Evolutionary conservation across 148 eudicot species (phyloP).

Genomic region (Polygonum maritimum): DNA sequence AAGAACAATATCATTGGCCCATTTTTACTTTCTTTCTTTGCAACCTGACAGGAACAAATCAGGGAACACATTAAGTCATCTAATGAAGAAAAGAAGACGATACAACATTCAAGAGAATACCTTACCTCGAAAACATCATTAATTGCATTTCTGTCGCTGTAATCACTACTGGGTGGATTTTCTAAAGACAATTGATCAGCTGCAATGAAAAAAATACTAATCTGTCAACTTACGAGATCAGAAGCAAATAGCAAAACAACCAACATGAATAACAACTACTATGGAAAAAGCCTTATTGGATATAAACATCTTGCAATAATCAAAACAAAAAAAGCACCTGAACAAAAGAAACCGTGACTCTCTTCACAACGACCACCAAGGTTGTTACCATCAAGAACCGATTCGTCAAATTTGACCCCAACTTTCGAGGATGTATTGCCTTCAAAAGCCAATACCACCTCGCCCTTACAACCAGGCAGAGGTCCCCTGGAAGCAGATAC

Average conservation of each 20-base stretch:
- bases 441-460: slow-evolving; percentile 77
- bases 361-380: slow-evolving; percentile 85
- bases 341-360: slow-evolving; percentile 86
- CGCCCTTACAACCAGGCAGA: slow-evolving; percentile 58
- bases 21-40: slow-evolving; percentile 47
- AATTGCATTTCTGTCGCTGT: slow-evolving; percentile 55
- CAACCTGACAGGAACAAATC: slow-evolving; percentile 35
- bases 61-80: not conserved
- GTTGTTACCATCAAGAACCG: slow-evolving; percentile 76
- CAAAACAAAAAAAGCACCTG: slow-evolving; percentile 36
- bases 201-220: slow-evolving; percentile 20
- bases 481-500: slow-evolving; percentile 56
- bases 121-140: slow-evolving; percentile 86
- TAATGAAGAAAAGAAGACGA: not conserved
- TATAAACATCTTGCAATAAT: not conserved
- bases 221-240: not conserved
- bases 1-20: slow-evolving; percentile 61
- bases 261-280: not conserved
- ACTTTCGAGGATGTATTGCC: slow-evolving; percentile 78
- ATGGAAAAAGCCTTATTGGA: not conserved
- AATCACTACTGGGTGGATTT: slow-evolving; percentile 43
- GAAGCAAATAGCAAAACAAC: not conserved
- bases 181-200: slow-evolving; percentile 71
- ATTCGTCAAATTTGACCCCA: slow-evolving; percentile 86
- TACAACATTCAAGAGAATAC: not conserved